phyloP scores from a whole-genome alignment of 2,329 filamentous ascomycete genomes.

The Pezicula radicicola region DNA sequence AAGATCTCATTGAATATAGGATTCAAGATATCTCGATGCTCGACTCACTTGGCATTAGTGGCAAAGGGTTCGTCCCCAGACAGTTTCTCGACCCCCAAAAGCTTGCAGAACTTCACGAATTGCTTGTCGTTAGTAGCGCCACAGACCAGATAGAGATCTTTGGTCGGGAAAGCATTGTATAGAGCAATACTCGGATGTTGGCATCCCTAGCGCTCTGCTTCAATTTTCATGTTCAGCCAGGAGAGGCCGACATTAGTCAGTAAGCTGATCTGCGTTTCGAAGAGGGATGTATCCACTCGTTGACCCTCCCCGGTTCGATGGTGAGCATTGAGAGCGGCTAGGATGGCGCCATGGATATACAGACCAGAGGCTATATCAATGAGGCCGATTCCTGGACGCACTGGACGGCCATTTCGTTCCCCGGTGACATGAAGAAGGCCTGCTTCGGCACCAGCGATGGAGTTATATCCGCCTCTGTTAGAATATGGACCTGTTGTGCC shows the following conservation, averaged over 20 bases:
- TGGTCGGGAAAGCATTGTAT: constrained; percentile 40
- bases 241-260: constrained; percentile 38
- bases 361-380: constrained; percentile 42
- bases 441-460: constrained; percentile 24
- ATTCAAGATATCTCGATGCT: constrained; percentile 36
- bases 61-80: constrained; percentile 26
- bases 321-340: constrained; percentile 36
- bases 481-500: constrained; percentile 38
- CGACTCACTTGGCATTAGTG: constrained; percentile 29
- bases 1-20: constrained; percentile 32
- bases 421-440: too few relatives aligned
- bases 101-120: constrained; percentile 27
- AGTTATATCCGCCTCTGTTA: constrained; percentile 40
- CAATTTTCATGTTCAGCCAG: constrained; percentile 34
- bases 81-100: constrained; percentile 22
- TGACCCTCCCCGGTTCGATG: constrained; percentile 36
- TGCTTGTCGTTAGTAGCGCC: constrained; percentile 34
- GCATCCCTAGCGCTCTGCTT: constrained; percentile 41
- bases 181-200: constrained; percentile 44
- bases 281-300: constrained; percentile 40
- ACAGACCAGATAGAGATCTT: constrained; percentile 28
- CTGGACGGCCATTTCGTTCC: constrained; percentile 31
- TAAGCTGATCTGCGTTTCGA: constrained; percentile 40
- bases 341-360: constrained; percentile 41
- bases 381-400: constrained; percentile 38